phyloP scores from a whole-genome alignment of 805 yeast genomes.

The Nakazawaea sp. region DNA sequence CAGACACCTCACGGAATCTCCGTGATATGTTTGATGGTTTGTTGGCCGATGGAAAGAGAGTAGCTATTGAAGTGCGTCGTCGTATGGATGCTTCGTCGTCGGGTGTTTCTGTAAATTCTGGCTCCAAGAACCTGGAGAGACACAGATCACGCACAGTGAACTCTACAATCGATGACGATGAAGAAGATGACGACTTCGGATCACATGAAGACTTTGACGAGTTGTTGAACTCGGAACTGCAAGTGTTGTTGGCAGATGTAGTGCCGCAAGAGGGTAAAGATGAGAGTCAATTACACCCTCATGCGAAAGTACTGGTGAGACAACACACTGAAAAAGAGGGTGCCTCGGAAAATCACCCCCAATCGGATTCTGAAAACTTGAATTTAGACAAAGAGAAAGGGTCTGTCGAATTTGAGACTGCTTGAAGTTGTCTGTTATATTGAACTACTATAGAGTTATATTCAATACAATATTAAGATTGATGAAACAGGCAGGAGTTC shows the following conservation, averaged over 20 bases:
- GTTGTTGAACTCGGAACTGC: slow-evolving; percentile 4
- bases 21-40: slow-evolving; percentile 88
- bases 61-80: slow-evolving; percentile 82
- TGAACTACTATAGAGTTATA: too few species aligned
- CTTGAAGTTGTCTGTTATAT: too few species aligned
- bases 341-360: too few species aligned
- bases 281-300: too few species aligned
- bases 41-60: slow-evolving; percentile 86
- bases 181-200: slow-evolving; percentile 18
- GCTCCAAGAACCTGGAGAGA: slow-evolving; percentile 17
- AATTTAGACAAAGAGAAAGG: too few species aligned
- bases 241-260: slow-evolving; percentile 4
- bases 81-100: slow-evolving; percentile 57
- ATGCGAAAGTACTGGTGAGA: too few species aligned
- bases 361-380: too few species aligned
- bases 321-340: too few species aligned
- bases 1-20: slow-evolving; percentile 49
- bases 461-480: too few species aligned
- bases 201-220: slow-evolving; percentile 7
- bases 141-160: slow-evolving; percentile 19
- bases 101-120: slow-evolving; percentile 14
- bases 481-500: too few species aligned
- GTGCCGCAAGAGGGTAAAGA: slow-evolving; percentile 4
- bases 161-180: slow-evolving; percentile 12
- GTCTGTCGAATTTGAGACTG: background rate